Evolutionary conservation across 2,329 filamentous ascomycete genomes (phyloP).

Genomic region (Fusarium falciforme): DNA sequence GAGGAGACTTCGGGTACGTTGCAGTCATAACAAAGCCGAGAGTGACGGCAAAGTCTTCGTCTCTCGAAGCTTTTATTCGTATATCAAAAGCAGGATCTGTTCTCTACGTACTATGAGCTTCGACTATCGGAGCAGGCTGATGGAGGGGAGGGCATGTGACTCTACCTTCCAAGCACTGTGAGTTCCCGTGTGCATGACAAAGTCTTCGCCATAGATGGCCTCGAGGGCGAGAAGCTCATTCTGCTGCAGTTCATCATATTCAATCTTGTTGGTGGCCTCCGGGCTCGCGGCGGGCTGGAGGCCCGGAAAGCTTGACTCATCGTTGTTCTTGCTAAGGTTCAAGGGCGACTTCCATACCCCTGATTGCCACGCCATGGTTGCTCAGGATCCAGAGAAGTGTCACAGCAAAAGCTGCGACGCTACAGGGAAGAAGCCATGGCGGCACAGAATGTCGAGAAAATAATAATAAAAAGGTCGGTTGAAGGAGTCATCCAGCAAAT

Average conservation of each 20-base stretch:
- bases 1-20: slow-evolving; percentile 89
- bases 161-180: slow-evolving; percentile 86
- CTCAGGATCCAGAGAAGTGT: slow-evolving; percentile 50
- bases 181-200: slow-evolving; percentile 76
- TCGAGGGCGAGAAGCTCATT: slow-evolving; percentile 88
- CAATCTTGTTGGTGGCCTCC: slow-evolving; percentile 58
- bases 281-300: slow-evolving; percentile 56
- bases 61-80: slow-evolving; percentile 77
- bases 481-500: slow-evolving; percentile 28
- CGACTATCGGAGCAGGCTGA: slow-evolving; percentile 18
- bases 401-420: slow-evolving; percentile 67
- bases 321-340: slow-evolving; percentile 53
- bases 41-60: slow-evolving; percentile 76
- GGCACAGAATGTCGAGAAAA: slow-evolving; percentile 14
- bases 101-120: slow-evolving; percentile 64
- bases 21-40: slow-evolving; percentile 86
- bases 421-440: slow-evolving; percentile 61
- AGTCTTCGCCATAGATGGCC: slow-evolving; percentile 92
- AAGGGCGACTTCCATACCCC: slow-evolving; percentile 61
- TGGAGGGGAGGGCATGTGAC: slow-evolving; percentile 25
- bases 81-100: slow-evolving; percentile 87
- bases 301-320: slow-evolving; percentile 64
- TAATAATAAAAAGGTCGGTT: slow-evolving; percentile 23
- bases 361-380: slow-evolving; percentile 65
- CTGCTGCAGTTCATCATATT: slow-evolving; percentile 87